A percentile compares a stretch with the other conserved stretches of the same genome.
Conservation (phyloP, 2,329 filamentous ascomycete genomes). For the Microcera coccophila region DNA sequence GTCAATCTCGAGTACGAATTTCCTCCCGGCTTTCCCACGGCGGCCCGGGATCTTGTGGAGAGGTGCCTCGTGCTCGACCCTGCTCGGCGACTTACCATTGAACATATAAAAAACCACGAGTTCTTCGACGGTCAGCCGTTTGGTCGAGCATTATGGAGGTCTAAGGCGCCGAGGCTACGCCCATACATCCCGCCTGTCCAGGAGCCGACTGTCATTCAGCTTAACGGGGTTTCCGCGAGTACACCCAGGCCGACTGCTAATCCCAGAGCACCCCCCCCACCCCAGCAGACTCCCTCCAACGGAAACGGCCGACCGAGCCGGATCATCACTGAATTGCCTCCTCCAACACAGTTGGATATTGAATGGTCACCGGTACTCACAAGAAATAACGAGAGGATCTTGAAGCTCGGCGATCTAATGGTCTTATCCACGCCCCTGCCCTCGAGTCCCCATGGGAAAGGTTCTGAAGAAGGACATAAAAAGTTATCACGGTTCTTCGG, state of each 20-base stretch:
- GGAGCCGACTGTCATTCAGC: constrained; percentile 70
- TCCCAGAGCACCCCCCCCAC: constrained; percentile 33
- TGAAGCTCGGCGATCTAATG: constrained; percentile 88
- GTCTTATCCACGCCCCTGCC: constrained; percentile 76
- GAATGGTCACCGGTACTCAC: constrained; percentile 97
- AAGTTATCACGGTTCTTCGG: constrained; percentile 94
- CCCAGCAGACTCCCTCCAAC: constrained; percentile 38
- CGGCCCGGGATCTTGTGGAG: constrained; percentile 86
- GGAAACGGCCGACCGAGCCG: constrained; percentile 61
- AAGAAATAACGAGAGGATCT: constrained; percentile 83
- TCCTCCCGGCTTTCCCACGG: constrained; percentile 77
- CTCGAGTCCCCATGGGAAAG: constrained; percentile 68
- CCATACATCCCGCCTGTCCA: constrained; percentile 74
- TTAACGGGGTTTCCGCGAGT: constrained; percentile 52
- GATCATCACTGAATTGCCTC: constrained; percentile 90
- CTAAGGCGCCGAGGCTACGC: constrained; percentile 82
- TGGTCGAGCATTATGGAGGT: constrained; percentile 81
- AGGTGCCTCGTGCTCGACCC: constrained; percentile 87
- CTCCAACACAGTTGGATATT: constrained; percentile 94
- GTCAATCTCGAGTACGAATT: constrained; percentile 93
- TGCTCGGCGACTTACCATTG: constrained; percentile 75
- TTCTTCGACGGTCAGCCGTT: constrained; percentile 89
- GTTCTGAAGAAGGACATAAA: constrained; percentile 70
- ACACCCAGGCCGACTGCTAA: constrained; percentile 28
- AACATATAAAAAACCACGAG: constrained; percentile 93